Evolutionary conservation across 2,329 filamentous ascomycete species (phyloP).

Genomic region (Aspergillus amoenus): DNA sequence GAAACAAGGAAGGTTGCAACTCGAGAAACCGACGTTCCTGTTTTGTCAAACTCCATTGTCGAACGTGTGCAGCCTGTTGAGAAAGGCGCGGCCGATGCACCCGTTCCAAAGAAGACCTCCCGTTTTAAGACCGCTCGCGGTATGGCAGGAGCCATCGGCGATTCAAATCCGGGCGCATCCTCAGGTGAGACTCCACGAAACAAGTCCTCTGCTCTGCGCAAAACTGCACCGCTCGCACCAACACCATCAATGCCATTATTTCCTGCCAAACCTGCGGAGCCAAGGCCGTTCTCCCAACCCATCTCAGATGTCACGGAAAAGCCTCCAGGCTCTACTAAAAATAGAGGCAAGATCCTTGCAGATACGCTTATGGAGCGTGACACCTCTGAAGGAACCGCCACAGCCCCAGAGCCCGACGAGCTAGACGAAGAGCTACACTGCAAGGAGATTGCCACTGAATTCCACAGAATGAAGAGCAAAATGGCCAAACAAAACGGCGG

Average conservation of each 20-base stretch:
- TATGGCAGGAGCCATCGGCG: constrained; percentile 10
- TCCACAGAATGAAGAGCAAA: constrained; percentile 77
- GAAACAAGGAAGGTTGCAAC: constrained; percentile 30
- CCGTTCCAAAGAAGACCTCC: constrained; percentile 40
- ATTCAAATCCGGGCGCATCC: constrained; percentile 8
- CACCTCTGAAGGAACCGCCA: constrained; percentile 28
- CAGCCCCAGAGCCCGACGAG: constrained; percentile 58
- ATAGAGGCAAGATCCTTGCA: constrained; percentile 56
- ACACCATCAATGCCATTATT: constrained; percentile 33
- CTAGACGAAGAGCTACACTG: constrained; percentile 71
- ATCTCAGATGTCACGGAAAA: constrained; percentile 27
- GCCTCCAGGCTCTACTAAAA: constrained; percentile 36
- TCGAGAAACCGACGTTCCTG: constrained; percentile 27
- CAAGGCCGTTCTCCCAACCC: constrained; percentile 41
- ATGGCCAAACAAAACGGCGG: constrained; percentile 82
- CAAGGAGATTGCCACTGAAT: constrained; percentile 77
- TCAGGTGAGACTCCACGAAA: constrained; percentile 19
- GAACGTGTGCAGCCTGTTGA: constrained; percentile 37
- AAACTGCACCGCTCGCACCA: constrained; percentile 21
- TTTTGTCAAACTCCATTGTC: constrained; percentile 45
- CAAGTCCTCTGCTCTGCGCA: constrained; percentile 22
- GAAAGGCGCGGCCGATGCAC: constrained; percentile 20
- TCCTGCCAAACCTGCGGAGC: constrained; percentile 36
- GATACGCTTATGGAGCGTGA: constrained; percentile 57
- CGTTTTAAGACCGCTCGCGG: constrained; percentile 44